A percentile compares a stretch with the other conserved stretches of the same genome.
These are phyloP conservation scores for Apiotrichum sp. DNA, from an alignment of 1,284 basidiomycete species.

Conservation along the genomic window DNA sequence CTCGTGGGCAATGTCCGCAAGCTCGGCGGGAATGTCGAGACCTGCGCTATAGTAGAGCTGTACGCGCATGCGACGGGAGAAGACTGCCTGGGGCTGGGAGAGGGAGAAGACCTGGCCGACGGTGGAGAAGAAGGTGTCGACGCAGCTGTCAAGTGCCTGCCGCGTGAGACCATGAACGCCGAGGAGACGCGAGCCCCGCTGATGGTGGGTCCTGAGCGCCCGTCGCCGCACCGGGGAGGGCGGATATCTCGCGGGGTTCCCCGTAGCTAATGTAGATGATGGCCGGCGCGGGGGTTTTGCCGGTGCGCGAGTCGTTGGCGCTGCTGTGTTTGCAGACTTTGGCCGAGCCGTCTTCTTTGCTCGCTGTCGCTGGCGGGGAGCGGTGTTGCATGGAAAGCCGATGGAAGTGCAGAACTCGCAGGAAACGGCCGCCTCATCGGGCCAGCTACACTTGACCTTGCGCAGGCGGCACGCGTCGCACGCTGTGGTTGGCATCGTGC, in stretches of 20 bases:
- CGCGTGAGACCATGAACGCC: constrained; percentile 6
- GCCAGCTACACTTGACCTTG: constrained; percentile 6
- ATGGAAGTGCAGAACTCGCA: constrained; percentile 10
- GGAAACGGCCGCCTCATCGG: neutral
- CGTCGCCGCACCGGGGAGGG: neutral
- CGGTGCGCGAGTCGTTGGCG: neutral
- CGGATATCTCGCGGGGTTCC: neutral
- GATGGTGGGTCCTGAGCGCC: neutral
- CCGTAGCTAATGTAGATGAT: neutral
- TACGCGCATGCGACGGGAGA: constrained; percentile 1
- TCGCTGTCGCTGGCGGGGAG: constrained; percentile 4
- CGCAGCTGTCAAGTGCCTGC: constrained; percentile 7
- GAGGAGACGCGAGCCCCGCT: constrained; percentile 1
- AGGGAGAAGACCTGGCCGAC: constrained; percentile 6
- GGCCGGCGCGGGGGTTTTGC: neutral
- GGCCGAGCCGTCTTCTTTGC: neutral
- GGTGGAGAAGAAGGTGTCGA: constrained; percentile 6
- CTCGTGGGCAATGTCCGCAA: constrained; percentile 1
- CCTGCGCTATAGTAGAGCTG: constrained; percentile 6
- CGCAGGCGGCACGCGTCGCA: constrained; percentile 10
- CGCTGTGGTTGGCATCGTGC: neutral
- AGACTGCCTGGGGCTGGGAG: neutral
- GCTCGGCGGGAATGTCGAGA: constrained; percentile 5
- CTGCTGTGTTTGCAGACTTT: neutral
- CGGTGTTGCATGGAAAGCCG: constrained; percentile 4